A percentile compares a stretch with the other conserved stretches of the same genome.
Conservation (phyloP, 1,284 basidiomycete species). For the Apiotrichum domesticum region DNA sequence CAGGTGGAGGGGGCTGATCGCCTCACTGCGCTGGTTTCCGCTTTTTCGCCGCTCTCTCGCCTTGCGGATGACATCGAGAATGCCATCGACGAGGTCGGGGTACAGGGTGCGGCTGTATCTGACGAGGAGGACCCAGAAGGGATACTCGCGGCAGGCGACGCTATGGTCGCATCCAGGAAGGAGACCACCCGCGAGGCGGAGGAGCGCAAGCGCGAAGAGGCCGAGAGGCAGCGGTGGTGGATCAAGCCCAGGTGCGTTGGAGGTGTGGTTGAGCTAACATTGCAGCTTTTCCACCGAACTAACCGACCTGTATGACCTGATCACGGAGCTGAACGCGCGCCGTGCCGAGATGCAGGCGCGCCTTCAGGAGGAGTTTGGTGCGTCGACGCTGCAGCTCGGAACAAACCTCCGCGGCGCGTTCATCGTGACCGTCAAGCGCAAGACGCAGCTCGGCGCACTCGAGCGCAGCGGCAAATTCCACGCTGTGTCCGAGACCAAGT, state of each 20-base stretch:
- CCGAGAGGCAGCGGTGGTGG: conserved; percentile 50
- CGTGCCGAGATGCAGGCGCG: conserved; percentile 28
- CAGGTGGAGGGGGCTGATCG: conserved; percentile 16
- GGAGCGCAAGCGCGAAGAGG: conserved; percentile 25
- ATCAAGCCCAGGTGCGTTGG: conserved; percentile 64
- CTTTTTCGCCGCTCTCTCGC: conserved; percentile 55
- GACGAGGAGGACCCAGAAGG: conserved; percentile 21
- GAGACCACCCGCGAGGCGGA: conserved; percentile 17
- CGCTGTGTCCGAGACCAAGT: conserved; percentile 15
- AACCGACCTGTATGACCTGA: conserved; percentile 51
- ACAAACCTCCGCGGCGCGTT: conserved; percentile 6
- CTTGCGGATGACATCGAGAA: conserved; percentile 59
- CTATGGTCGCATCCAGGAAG: conserved; percentile 7
- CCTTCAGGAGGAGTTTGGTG: conserved; percentile 52
- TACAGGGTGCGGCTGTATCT: conserved; percentile 18
- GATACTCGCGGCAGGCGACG: conserved; percentile 20
- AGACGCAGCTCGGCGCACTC: conserved; percentile 50
- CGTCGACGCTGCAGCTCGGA: conserved; percentile 7
- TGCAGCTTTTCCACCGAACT: conserved; percentile 64
- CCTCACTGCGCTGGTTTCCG: conserved; percentile 52
- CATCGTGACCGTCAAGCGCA: conserved; percentile 40
- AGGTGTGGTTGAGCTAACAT: neutral
- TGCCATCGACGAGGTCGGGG: conserved; percentile 51
- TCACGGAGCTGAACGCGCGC: conserved; percentile 15
- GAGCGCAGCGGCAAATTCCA: conserved; percentile 29